A percentile compares a stretch with the other conserved stretches of the same genome.
These are phyloP conservation scores for Prosopis cineraria DNA, from an alignment of 306 rosid species.

Conservation along the genomic window DNA sequence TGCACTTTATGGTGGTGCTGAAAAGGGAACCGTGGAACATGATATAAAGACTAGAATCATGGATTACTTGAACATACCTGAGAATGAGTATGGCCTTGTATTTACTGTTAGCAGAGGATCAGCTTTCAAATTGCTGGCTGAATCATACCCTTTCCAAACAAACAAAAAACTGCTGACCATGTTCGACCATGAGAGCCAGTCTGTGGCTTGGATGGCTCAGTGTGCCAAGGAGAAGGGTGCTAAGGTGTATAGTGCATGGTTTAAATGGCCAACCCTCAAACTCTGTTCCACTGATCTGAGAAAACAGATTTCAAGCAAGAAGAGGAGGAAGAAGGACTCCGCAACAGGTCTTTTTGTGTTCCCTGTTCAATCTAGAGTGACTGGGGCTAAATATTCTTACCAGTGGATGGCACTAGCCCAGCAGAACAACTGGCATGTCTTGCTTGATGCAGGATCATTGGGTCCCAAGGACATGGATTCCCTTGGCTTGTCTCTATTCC, in stretches of 20 bases:
- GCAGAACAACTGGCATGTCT: conserved; percentile 97
- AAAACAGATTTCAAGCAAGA: conserved; percentile 83
- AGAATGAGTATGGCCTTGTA: conserved; percentile 91
- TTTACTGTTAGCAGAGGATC: conserved; percentile 97
- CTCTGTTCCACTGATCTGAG: conserved; percentile 93
- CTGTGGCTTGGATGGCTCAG: conserved; percentile 95
- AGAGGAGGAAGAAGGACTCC: conserved; percentile 87
- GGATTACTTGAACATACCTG: conserved; percentile 96
- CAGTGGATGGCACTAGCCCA: conserved; percentile 99
- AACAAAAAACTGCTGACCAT: conserved; percentile 88
- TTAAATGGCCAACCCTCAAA: conserved; percentile 95
- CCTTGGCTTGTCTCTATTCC: conserved; percentile 86
- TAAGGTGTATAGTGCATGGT: conserved; percentile 87
- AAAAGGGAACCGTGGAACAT: conserved; percentile 84
- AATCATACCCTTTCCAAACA: conserved; percentile 90
- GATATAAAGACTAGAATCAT: conserved; percentile 81
- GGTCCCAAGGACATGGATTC: conserved; percentile 99
- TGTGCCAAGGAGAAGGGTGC: conserved; percentile 93
- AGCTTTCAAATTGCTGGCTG: conserved; percentile 82
- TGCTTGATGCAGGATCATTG: conserved; percentile 93
- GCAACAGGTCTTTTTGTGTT: conserved; percentile 92
- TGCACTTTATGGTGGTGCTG: conserved; percentile 92
- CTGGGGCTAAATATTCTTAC: conserved; percentile 92
- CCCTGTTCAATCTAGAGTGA: conserved; percentile 95
- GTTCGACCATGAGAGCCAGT: conserved; percentile 98